A percentile compares a stretch with the other conserved stretches of the same genome.
Conservation (phyloP, 768 basidiomycete genomes). For the Lactarius evosmus region DNA sequence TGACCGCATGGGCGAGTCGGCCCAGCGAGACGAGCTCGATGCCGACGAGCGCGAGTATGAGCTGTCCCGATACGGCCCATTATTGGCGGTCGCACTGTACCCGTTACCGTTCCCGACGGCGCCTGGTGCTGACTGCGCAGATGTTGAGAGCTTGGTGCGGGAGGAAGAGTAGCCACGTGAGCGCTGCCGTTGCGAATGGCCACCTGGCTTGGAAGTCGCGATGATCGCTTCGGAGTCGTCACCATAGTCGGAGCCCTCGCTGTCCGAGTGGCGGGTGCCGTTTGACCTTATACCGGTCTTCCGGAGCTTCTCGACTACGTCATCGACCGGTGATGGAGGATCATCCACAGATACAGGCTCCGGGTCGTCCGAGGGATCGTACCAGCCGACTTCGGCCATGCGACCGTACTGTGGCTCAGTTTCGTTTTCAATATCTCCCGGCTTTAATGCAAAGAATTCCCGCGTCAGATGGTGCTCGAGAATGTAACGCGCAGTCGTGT, state of each 20-base stretch:
- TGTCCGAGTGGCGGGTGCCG: constrained; percentile 48
- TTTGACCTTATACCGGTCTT: constrained; percentile 40
- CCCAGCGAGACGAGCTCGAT: constrained; percentile 26
- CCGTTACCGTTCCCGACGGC: constrained; percentile 3
- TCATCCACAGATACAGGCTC: constrained; percentile 33
- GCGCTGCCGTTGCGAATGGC: constrained; percentile 25
- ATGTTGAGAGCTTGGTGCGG: constrained; percentile 9
- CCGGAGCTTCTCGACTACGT: constrained; percentile 33
- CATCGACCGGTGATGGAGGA: constrained; percentile 38
- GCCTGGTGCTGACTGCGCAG: constrained; percentile 13
- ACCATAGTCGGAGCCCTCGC: constrained; percentile 58
- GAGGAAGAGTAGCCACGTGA: constrained; percentile 30
- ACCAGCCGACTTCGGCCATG: constrained; percentile 49
- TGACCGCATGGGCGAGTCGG: constrained; percentile 32
- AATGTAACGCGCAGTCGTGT: constrained; percentile 69
- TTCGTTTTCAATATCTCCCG: constrained; percentile 79
- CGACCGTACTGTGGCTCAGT: constrained; percentile 57
- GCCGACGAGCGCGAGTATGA: constrained; percentile 36
- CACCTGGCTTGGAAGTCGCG: background rate
- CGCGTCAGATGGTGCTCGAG: constrained; percentile 77
- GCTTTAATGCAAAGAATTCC: constrained; percentile 77
- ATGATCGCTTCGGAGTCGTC: constrained; percentile 29
- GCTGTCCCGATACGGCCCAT: constrained; percentile 30
- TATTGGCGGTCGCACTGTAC: constrained; percentile 1
- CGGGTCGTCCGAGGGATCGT: constrained; percentile 28